A percentile compares a stretch with the other conserved stretches of the same genome.
Conservation (phyloP, 1,284 basidiomycete species). For the Cryptococcus floricola region DNA sequence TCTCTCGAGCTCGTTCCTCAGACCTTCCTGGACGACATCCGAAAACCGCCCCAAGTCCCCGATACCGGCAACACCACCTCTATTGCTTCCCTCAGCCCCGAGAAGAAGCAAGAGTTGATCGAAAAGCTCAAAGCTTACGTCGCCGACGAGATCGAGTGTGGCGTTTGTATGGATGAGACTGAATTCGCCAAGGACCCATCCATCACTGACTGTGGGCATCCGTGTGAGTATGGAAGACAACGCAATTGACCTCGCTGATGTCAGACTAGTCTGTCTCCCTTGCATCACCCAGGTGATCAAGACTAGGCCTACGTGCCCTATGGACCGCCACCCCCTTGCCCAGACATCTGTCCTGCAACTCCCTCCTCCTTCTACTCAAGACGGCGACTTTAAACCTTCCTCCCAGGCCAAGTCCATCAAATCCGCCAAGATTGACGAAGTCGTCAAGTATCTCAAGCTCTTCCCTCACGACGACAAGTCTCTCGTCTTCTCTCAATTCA, state of each 20-base stretch:
- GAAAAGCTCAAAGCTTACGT: constrained; percentile 62
- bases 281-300: constrained; percentile 59
- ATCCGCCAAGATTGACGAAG: constrained; percentile 78
- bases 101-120: constrained; percentile 56
- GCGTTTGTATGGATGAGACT: constrained; percentile 25
- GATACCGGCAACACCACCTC: constrained; percentile 41
- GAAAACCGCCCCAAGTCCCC: constrained; percentile 45
- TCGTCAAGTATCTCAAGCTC: constrained; percentile 65
- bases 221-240: constrained; percentile 46
- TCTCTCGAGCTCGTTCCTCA: constrained; percentile 73
- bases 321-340: constrained; percentile 70
- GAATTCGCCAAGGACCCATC: constrained; percentile 60
- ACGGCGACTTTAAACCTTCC: constrained; percentile 38
- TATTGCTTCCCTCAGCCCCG: constrained; percentile 22
- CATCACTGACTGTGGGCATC: constrained; percentile 73
- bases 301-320: constrained; percentile 70
- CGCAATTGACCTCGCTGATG: neutral
- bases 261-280: constrained; percentile 56
- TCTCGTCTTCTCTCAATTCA: constrained; percentile 80
- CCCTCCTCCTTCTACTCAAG: constrained; percentile 55
- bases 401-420: constrained; percentile 44
- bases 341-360: constrained; percentile 64
- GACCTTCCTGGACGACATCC: constrained; percentile 68
- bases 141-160: constrained; percentile 77
- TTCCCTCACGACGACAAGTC: constrained; percentile 70